Conservation (phyloP, 805 yeast genomes). For the Cyberlindnera maritima region DNA sequence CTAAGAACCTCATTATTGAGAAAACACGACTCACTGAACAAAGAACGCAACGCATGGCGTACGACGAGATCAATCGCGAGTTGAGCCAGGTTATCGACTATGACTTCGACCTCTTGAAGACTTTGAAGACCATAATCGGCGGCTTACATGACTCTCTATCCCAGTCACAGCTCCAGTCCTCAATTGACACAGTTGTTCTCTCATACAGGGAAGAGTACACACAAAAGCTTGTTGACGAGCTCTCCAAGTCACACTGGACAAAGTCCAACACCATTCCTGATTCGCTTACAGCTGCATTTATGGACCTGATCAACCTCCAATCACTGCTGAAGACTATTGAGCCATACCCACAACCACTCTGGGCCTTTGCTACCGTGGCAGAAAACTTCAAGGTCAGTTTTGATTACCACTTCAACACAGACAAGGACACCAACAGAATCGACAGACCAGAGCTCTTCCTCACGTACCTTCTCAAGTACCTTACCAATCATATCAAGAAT, state of each 20-base stretch:
- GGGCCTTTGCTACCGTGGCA: slow-evolving; percentile 49
- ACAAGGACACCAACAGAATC: slow-evolving; percentile 42
- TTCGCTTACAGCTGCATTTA: slow-evolving; percentile 5
- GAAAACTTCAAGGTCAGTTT: slow-evolving; percentile 47
- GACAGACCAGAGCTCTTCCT: slow-evolving; percentile 54
- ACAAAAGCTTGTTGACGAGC: slow-evolving; percentile 7
- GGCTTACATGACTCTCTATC: slow-evolving; percentile 1
- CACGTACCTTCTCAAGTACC: slow-evolving; percentile 45
- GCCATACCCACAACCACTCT: slow-evolving; percentile 40
- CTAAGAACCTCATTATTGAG: slow-evolving; percentile 14
- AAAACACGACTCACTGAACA: slow-evolving; percentile 2
- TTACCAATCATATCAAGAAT: slow-evolving; percentile 37
- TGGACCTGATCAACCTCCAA: slow-evolving; percentile 18
- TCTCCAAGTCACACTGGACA: slow-evolving; percentile 20
- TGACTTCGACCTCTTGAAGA: slow-evolving; percentile 12
- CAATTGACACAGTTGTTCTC: slow-evolving; percentile 10
- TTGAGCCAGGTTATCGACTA: slow-evolving; percentile 12
- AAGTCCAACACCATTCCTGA: slow-evolving; percentile 7
- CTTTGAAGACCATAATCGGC: slow-evolving; percentile 6
- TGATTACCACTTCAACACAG: slow-evolving; percentile 50
- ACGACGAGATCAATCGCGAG: slow-evolving; percentile 8
- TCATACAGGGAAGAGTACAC: slow-evolving; percentile 13
- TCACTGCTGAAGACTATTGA: slow-evolving; percentile 10
- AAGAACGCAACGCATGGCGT: slow-evolving; percentile 5
- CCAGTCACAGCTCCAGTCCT: neutral